Base-by-base conservation (phyloP, 2,329 filamentous ascomycete genomes). In the Fusarium sp. region DNA sequence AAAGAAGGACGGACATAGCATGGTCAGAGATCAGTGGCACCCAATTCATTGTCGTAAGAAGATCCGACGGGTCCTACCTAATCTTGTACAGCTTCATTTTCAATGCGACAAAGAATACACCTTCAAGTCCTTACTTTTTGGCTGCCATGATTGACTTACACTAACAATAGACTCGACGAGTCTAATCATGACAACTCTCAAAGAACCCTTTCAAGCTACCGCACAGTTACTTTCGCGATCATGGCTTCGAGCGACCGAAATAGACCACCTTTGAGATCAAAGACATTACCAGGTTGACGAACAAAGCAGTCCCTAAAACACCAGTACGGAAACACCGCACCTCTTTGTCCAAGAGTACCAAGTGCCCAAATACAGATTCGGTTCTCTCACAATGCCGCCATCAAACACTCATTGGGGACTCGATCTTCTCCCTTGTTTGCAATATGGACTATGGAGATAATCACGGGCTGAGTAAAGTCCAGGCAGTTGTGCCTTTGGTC, bases 291-390 rank as follows among this genome's bases (percentile, higher is more conserved):
- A 46, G 52, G n/a, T 30, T 37, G 16, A 37, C 34, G 30, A 39
- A 74, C 72, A 74, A 74, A 74, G 72, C 61, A 67, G 14, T 14
- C 37, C 12, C 39, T 49, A 53, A 55, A 59, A 43, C 26, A 64
- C 43, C 41, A 57, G 49, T 49, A 62, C 58, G 60, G 58, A 52
- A 58, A 18, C 50, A 52, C 58, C 51, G 21, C 45, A 25, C 23
- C 55, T 64, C 62, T 66, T 72, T 65, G 62, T 67, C 57, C 41
- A 39, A n/a, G 41, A 31, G 41, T 57, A 30, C 41, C 42, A n/a
- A 43, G 26, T 50, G 30, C 37, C 49, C 68, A 50, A 64, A 52
- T 51, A 39, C 48, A 37, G 62, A 44, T 31, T 63, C 62, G 50
- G 62, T 41, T 18, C 14, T 41, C 37, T 60, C 45, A 65, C 62